These are phyloP conservation scores for Xylaria grammica DNA, from an alignment of 495 filamentous ascomycete genomes.

Conservation along the genomic window DNA sequence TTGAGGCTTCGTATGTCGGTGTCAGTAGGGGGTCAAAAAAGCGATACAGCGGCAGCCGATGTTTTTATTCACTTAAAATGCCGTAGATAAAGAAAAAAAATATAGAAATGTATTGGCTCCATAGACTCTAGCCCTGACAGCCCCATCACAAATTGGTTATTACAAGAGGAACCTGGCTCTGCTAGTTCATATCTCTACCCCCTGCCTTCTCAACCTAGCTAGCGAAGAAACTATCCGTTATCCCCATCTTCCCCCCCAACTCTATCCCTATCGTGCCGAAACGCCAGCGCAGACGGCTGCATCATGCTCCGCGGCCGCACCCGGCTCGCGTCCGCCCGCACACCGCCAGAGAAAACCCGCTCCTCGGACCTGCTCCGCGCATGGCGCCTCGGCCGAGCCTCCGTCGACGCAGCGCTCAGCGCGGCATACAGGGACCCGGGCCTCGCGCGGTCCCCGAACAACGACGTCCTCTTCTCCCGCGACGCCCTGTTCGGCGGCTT, in stretches of 20 bases:
- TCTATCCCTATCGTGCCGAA: not conserved
- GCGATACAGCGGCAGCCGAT: too few relatives aligned
- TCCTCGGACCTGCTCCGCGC: conserved; percentile 27
- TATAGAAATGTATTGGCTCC: too few relatives aligned
- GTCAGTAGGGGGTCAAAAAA: too few relatives aligned
- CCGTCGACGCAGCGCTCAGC: conserved; percentile 22
- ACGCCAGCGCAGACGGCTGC: conserved; percentile 6
- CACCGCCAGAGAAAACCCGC: conserved; percentile 1
- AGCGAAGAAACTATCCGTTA: not conserved
- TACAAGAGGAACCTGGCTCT: too few relatives aligned
- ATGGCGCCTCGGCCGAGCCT: conserved; percentile 19
- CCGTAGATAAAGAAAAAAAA: too few relatives aligned
- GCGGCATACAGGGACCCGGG: conserved; percentile 30
- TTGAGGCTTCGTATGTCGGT: too few relatives aligned
- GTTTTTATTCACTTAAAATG: too few relatives aligned
- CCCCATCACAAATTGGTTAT: too few relatives aligned
- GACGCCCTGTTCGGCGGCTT: not conserved
- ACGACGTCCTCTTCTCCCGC: conserved; percentile 24
- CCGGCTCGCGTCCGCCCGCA: conserved; percentile 3
- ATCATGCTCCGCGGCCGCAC: conserved; percentile 21
- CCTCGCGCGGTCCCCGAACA: conserved; percentile 24
- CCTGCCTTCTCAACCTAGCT: conserved; percentile 20
- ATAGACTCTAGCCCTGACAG: too few relatives aligned
- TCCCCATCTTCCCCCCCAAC: not conserved
- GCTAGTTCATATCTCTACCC: too few relatives aligned